phyloP scores from a whole-genome alignment of 768 basidiomycete genomes.

The Tulasnella sp. region DNA sequence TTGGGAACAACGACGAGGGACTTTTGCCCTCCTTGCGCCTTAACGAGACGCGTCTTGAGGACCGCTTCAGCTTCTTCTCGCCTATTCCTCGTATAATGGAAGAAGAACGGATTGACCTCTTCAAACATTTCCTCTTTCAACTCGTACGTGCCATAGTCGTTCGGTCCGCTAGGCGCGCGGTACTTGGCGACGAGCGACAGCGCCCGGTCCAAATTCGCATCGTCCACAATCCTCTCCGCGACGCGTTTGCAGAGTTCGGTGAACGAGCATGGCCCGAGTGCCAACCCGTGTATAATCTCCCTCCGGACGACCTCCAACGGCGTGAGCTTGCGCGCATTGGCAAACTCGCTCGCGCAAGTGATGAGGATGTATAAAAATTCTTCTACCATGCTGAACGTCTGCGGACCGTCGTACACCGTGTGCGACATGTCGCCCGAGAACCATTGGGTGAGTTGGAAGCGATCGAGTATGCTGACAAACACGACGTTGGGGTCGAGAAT shows the following conservation, averaged over 20 bases:
- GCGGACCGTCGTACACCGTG: constrained; percentile 51
- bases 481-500: constrained; percentile 61
- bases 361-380: constrained; percentile 83
- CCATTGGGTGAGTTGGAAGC: constrained; percentile 70
- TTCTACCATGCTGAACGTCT: constrained; percentile 77
- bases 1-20: constrained; percentile 70
- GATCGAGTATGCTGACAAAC: constrained; percentile 76
- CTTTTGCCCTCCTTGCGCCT: constrained; percentile 42
- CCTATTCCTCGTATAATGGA: constrained; percentile 88
- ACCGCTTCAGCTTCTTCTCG: constrained; percentile 81
- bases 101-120: constrained; percentile 91
- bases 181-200: constrained; percentile 70
- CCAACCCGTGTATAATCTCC: constrained; percentile 84
- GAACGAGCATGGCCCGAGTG: constrained; percentile 75
- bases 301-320: constrained; percentile 54
- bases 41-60: constrained; percentile 52
- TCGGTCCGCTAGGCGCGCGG: constrained; percentile 60
- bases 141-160: constrained; percentile 79
- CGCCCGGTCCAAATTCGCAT: constrained; percentile 66
- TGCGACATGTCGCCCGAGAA: constrained; percentile 57
- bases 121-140: constrained; percentile 70
- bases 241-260: constrained; percentile 86
- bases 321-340: constrained; percentile 55
- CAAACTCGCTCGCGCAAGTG: constrained; percentile 71
- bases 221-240: constrained; percentile 79